A percentile compares a stretch with the other conserved stretches of the same genome.
Conservation (phyloP, 2,329 filamentous ascomycete genomes). For the Cordyceps fumosorosea region DNA sequence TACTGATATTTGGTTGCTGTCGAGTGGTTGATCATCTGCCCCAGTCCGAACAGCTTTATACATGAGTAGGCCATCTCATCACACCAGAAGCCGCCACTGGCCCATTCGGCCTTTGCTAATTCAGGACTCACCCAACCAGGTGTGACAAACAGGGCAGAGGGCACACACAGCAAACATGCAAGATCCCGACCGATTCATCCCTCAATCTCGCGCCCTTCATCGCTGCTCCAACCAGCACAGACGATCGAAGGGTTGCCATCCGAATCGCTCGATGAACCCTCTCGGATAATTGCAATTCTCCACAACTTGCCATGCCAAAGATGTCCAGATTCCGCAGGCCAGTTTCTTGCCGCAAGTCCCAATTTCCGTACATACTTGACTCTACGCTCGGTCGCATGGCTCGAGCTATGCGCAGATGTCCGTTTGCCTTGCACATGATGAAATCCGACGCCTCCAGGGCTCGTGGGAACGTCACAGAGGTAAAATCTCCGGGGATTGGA, state of each 20-base stretch:
- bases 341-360: no score
- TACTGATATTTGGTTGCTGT: no score
- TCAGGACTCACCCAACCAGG: neutral
- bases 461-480: neutral
- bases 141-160: neutral
- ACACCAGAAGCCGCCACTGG: neutral
- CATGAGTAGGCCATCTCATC: no score
- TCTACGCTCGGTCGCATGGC: neutral
- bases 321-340: no score
- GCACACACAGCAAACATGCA: neutral
- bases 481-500: neutral
- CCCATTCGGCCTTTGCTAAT: neutral
- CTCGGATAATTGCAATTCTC: no score
- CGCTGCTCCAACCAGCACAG: neutral
- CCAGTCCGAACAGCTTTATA: no score
- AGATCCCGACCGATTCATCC: neutral
- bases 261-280: no score
- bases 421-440: neutral
- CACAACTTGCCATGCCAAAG: no score
- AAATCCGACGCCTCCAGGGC: neutral
- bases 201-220: neutral
- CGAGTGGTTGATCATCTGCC: no score
- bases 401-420: neutral
- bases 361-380: neutral
- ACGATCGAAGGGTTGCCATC: no score